Percentiles rank a stretch among this genome's conserved stretches.
Conservation (phyloP, 208 protist genomes). For the Leishmania martiniquensis region DNA sequence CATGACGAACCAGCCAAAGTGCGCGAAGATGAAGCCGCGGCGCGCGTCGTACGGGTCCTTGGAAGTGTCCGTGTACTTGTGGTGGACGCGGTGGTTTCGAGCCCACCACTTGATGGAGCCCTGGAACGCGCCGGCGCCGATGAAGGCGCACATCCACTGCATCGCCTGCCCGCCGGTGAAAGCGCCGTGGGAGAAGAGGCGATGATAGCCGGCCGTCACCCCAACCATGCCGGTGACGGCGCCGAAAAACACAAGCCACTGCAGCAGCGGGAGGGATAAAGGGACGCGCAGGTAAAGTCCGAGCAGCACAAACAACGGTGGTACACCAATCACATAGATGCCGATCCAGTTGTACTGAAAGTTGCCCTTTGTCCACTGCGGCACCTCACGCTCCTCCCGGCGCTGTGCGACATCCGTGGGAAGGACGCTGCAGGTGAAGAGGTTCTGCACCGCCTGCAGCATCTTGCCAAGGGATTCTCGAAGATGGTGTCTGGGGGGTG, state of each 20-base stretch:
- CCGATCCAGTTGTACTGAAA: constrained; percentile 54
- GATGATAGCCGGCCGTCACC: constrained; percentile 89
- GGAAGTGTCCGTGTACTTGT: constrained; percentile 84
- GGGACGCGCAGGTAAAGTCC: constrained; percentile 32
- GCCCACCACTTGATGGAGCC: constrained; percentile 90
- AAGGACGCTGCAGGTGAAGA: constrained; percentile 12
- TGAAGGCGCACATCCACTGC: constrained; percentile 69
- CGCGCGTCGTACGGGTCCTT: constrained; percentile 90
- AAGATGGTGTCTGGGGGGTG: not conserved
- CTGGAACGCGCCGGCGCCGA: constrained; percentile 82
- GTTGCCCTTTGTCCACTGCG: constrained; percentile 49
- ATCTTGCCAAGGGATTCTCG: not conserved
- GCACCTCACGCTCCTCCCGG: constrained; percentile 37
- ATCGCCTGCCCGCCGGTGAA: constrained; percentile 60
- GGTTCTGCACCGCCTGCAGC: not conserved
- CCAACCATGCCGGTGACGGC: constrained; percentile 78
- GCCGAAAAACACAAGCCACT: constrained; percentile 43
- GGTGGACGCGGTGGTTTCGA: constrained; percentile 91
- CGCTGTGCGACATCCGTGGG: constrained; percentile 17
- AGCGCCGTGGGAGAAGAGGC: constrained; percentile 83
- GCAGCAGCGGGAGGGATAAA: constrained; percentile 20
- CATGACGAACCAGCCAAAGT: constrained; percentile 92
- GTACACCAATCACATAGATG: constrained; percentile 36
- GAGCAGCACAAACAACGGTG: constrained; percentile 25
- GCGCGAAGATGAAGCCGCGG: constrained; percentile 86